A percentile compares a stretch with the other conserved stretches of the same genome.
Evolutionary conservation across 805 yeast genomes (phyloP).

Genomic region (Jamesozyma gamospora): DNA sequence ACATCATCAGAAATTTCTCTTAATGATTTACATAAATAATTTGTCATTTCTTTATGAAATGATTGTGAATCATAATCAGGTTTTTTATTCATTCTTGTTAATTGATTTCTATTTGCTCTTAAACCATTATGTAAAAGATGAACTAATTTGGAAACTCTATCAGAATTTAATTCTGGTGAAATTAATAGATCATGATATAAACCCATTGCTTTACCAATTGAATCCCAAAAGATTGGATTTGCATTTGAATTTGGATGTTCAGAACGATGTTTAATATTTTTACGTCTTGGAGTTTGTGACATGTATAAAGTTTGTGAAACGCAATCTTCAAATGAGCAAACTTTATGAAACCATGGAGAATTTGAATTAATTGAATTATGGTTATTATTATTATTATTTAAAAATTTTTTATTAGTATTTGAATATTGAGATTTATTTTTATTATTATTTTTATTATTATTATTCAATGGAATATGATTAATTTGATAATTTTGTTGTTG

Average conservation of each 20-base stretch:
- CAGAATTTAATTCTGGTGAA: constrained; percentile 38
- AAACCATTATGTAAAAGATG: constrained; percentile 46
- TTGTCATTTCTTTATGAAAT: constrained; percentile 44
- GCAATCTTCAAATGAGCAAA: constrained; percentile 44
- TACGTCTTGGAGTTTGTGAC: constrained; percentile 29
- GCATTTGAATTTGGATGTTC: constrained; percentile 34
- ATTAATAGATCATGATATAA: constrained; percentile 39
- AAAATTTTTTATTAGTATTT: background rate
- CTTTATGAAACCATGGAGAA: constrained; percentile 42
- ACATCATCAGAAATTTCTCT: constrained; percentile 45
- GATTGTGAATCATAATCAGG: constrained; percentile 53
- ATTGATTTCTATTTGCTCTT: constrained; percentile 45
- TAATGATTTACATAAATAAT: constrained; percentile 39
- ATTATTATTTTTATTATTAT: constrained; percentile 1
- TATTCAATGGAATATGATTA: constrained; percentile 1
- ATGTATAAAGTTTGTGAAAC: constrained; percentile 29
- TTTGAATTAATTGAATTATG: constrained; percentile 21
- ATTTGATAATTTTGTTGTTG: constrained; percentile 5
- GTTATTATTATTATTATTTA: constrained; percentile 7
- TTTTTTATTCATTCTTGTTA: constrained; percentile 46
- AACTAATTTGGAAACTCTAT: constrained; percentile 40
- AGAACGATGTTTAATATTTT: constrained; percentile 21
- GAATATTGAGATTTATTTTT: constrained; percentile 4
- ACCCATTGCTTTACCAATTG: constrained; percentile 41
- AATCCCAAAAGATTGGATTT: constrained; percentile 42